These are phyloP conservation scores for Arthrobotrys sinensis DNA, from an alignment of 2,329 filamentous ascomycete species.

Conservation along the genomic window DNA sequence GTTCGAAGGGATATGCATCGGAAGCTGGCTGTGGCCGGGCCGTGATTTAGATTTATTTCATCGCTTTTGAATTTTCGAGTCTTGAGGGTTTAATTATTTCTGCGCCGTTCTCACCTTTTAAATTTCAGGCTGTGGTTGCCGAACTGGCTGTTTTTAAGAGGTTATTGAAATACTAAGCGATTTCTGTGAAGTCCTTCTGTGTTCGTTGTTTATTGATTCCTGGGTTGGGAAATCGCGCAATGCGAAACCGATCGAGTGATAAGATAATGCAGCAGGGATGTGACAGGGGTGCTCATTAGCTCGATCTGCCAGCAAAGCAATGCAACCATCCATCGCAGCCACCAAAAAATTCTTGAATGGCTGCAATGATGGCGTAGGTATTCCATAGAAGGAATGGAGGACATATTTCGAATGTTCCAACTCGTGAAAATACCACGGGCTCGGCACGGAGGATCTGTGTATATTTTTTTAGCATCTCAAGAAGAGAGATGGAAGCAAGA, in stretches of 20 bases:
- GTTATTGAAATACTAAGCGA: too few species aligned
- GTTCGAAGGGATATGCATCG: too few species aligned
- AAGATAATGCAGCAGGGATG: slow-evolving; percentile 30
- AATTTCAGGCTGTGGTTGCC: too few species aligned
- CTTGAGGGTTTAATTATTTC: too few species aligned
- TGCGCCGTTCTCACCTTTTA: too few species aligned
- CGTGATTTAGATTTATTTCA: too few species aligned
- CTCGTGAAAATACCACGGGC: not conserved
- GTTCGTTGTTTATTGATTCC: not conserved
- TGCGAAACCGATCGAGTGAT: slow-evolving; percentile 25
- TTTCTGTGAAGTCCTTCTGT: too few species aligned
- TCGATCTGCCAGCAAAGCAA: slow-evolving; percentile 24
- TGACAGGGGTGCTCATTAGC: slow-evolving; percentile 22
- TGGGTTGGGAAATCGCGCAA: slow-evolving; percentile 10
- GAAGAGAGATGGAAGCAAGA: not conserved
- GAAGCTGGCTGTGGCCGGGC: too few species aligned
- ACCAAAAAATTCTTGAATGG: not conserved
- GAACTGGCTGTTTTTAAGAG: too few species aligned
- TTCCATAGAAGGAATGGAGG: slow-evolving; percentile 1
- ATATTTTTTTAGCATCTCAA: not conserved
- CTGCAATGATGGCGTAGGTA: slow-evolving; percentile 16
- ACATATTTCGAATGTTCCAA: not conserved
- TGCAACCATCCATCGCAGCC: slow-evolving; percentile 16
- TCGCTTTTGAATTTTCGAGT: too few species aligned
- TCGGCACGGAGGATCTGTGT: slow-evolving; percentile 1